Evolutionary conservation across 2,329 filamentous ascomycete species (phyloP).

Genomic region (Fulvia fulva): DNA sequence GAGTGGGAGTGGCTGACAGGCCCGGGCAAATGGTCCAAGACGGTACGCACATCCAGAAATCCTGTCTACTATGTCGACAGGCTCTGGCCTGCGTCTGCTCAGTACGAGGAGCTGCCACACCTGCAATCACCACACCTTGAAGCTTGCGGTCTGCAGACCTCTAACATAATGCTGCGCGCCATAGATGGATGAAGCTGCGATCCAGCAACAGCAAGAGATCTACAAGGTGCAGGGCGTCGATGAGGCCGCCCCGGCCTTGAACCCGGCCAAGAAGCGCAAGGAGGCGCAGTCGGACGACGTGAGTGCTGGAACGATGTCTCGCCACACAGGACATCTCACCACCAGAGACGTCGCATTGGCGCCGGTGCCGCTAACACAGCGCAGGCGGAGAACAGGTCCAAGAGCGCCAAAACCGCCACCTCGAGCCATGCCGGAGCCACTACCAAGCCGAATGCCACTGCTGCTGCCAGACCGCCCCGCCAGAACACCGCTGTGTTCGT

Average conservation of each 20-base stretch:
- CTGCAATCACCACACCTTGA: slow-evolving; percentile 18
- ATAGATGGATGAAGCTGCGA: slow-evolving; percentile 57
- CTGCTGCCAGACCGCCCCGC: slow-evolving; percentile 29
- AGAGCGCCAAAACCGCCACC: slow-evolving; percentile 8
- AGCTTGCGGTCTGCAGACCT: slow-evolving; percentile 7
- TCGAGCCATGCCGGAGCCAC: slow-evolving; percentile 3
- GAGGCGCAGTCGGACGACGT: slow-evolving; percentile 35
- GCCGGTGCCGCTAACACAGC: slow-evolving; percentile 1
- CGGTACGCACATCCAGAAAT: slow-evolving; percentile 42
- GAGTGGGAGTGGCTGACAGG: slow-evolving; percentile 78
- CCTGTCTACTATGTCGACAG: slow-evolving; percentile 21
- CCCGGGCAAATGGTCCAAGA: slow-evolving; percentile 70
- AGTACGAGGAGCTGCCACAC: neutral
- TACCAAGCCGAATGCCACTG: slow-evolving; percentile 2
- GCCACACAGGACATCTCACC: no score
- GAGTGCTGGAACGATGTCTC: slow-evolving; percentile 3
- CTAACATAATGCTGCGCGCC: slow-evolving; percentile 16
- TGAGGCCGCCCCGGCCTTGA: slow-evolving; percentile 42
- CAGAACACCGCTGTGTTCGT: slow-evolving; percentile 92
- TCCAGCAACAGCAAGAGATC: slow-evolving; percentile 59
- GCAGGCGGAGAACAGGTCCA: slow-evolving; percentile 18
- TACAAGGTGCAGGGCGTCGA: slow-evolving; percentile 60
- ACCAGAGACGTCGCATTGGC: no score
- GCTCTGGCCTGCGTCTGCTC: slow-evolving; percentile 25
- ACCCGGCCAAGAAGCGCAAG: slow-evolving; percentile 39